Evolutionary conservation across 108 stramenopile species (phyloP), one percentile per base, ranked within the genome.

Genomic region (Licmophora abbreviata): DNA sequence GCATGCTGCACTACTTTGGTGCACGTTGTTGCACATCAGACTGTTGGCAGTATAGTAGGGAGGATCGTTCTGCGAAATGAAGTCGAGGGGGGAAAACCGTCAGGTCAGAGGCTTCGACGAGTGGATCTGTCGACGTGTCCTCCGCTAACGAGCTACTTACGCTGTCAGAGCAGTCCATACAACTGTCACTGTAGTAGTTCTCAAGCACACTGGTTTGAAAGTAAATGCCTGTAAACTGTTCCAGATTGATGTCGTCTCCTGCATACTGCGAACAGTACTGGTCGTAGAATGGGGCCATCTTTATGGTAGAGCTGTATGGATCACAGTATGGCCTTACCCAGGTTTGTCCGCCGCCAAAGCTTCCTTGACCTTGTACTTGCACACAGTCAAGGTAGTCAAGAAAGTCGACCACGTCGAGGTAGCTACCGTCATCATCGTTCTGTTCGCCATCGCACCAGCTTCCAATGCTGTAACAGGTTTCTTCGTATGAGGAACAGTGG

Each of bases 271-370:
- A 48, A 47, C 80, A 81, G 58, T 76, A 81, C 11, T 56, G 37
- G 40, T 81, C 80, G 44, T 81, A 71, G 44, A 48, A 81, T 25
- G 77, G 36, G 26, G 53, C 73, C 75, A 75, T 73, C 7, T 42
- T 50, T 32, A 81, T 71, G 8, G 36, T 64, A 29, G 48, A 55
- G 5, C 56, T 42, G 29, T 60, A 46, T 21, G 65, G 60, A 52
- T 81, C 66, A 35, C 80, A 81, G 7, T 63, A 61, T 15, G 80
- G 74, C 25, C 64, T 53, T 17, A 77, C 41, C 48, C 55, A 81
- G 15, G 20, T 40, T 15, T 40, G 15, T 18, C 18, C 15, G 1
- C 38, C 38, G 3, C 20, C 18, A 56, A 73, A 75, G 23, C 56
- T 55, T 22, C 42, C 68, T 9, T 73, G 50, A 42, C 48, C 56